Base-by-base conservation (phyloP, 2,329 filamentous ascomycete species). In the Cordyceps fumosorosea region DNA sequence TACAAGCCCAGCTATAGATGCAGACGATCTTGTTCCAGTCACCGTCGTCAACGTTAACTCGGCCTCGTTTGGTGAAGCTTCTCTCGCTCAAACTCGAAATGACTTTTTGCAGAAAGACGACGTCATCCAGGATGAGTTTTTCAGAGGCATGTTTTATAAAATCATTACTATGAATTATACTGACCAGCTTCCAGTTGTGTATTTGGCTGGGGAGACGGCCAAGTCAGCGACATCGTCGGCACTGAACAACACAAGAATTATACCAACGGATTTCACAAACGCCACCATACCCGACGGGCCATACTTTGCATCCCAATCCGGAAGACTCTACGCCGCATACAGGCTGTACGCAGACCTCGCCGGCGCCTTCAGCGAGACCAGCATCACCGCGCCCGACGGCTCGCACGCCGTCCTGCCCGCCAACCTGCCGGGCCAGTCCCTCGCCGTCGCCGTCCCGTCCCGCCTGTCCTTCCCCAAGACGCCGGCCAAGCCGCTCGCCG, bases 391-490 rank as follows among this genome's bases (percentile, higher is more conserved):
- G 5, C 29, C 8, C 1, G 55, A 63, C 50, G 62, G 62, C 7
- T 50, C 37, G 3, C 54, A 63, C 22, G 26, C 56, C 3, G 63
- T 64, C 0, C 59, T 65, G 10, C 61, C 64, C 0, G 64, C 64
- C 8, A 65, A 65, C 12, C 8, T 65, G 2, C 45, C 62, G 14
- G 64, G 64, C 2, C 64, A 62, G 18, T 48, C 57, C 2, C 60
- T 67, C 2, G 63, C 66, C 24, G 66, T 78, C 8, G 75, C 37
- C 65, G 84, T 87, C 0, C 83, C 84, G 1, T 86, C 83, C 4
- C 78, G 84, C 5, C 73, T 87, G 0, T 85, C 86, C 71, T 83
- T 75, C 69, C 77, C 74, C 3, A 76, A 74, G 51, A 81, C 79
- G 0, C 65, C 67, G 0, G 73, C 76, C 22, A 78, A 82, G 66